Evolutionary conservation across 345 rosid species (phyloP), one percentile per base, ranked within the genome.

Genomic region (Kandelia obovata): DNA sequence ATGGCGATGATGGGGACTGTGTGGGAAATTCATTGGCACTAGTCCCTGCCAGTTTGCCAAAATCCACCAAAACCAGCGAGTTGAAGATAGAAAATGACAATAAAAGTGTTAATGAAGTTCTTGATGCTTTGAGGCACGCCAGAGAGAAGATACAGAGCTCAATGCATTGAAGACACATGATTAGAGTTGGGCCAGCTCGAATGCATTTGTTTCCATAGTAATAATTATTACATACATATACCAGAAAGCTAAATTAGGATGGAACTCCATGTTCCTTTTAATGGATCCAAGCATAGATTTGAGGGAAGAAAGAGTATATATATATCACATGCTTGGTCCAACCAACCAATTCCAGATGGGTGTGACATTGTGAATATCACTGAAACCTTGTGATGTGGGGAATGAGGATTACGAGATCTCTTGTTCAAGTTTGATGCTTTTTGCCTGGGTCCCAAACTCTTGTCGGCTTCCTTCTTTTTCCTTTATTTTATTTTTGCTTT

Each of bases 21-120:
- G 82, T 73, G 53, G 84, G 80, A 9, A 32, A 82, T 70, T 65
- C 88, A 25, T 20, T 81, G 78, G 91, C 91, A 62, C 28, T 84
- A 51, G 82, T 81, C 21, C 79, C 82, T 1, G 71, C 78, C 26
- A 63, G 25, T 13, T 37, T 61, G 47, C 72, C 81, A 19, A 67
- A 57, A 61, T 28, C 64, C 26, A 60, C 66, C 52, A 61, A 78
- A 26, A 52, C 59, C 30, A 66, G 62, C 21, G 83, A 78, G 70
- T 20, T 61, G 66, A 71, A 67, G 62, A 66, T 73, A 43, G 49
- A 43, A 3, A 77, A 43, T 3, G 65, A 46, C 2, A 77, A 61
- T 61, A 64, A 66, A 64, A 85, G 78, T 65, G 79, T 71, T 37
- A 32, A 60, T 21, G 86, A 87, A 69, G 89, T 77, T 70, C 88